These are phyloP conservation scores for Colletotrichum tabaci DNA, from an alignment of 2,329 filamentous ascomycete species.

Conservation along the genomic window DNA sequence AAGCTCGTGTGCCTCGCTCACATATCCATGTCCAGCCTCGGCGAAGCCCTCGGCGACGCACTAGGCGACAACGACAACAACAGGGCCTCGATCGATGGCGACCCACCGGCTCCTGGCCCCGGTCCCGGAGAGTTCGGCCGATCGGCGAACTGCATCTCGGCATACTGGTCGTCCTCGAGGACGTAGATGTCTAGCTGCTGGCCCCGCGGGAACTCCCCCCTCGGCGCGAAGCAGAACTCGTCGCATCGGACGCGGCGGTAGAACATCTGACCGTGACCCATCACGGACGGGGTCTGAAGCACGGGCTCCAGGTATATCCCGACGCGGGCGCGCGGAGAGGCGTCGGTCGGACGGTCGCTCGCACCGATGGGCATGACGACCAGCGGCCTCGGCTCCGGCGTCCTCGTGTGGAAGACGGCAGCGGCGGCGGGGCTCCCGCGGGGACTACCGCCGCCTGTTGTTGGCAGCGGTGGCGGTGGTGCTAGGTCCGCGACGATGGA, in stretches of 20 bases:
- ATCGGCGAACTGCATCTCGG: conserved; percentile 36
- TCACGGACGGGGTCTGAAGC: conserved; percentile 12
- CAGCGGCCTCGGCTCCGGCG: neutral
- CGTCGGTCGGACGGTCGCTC: conserved; percentile 27
- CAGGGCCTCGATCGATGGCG: conserved; percentile 16
- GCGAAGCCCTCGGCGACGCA: conserved; percentile 20
- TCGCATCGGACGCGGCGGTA: conserved; percentile 33
- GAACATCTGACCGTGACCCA: conserved; percentile 13
- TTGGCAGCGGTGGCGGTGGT: neutral
- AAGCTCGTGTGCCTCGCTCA: neutral
- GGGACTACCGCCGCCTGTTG: neutral
- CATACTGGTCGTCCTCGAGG: conserved; percentile 31
- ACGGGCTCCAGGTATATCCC: conserved; percentile 35
- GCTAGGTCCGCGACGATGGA: conserved; percentile 28
- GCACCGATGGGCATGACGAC: conserved; percentile 35
- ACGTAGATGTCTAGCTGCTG: conserved; percentile 19
- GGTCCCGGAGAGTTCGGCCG: neutral
- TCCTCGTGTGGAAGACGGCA: neutral
- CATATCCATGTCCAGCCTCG: neutral
- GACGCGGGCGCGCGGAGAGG: conserved; percentile 15
- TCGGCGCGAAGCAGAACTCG: conserved; percentile 35
- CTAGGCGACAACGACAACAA: conserved; percentile 27
- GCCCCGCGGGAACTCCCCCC: conserved; percentile 22
- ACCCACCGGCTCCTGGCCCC: neutral
- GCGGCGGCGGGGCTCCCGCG: conserved; percentile 6